Percentiles rank a stretch among this genome's conserved stretches.
Conservation (phyloP, 2,329 filamentous ascomycete species). For the Fusarium begoniae region DNA sequence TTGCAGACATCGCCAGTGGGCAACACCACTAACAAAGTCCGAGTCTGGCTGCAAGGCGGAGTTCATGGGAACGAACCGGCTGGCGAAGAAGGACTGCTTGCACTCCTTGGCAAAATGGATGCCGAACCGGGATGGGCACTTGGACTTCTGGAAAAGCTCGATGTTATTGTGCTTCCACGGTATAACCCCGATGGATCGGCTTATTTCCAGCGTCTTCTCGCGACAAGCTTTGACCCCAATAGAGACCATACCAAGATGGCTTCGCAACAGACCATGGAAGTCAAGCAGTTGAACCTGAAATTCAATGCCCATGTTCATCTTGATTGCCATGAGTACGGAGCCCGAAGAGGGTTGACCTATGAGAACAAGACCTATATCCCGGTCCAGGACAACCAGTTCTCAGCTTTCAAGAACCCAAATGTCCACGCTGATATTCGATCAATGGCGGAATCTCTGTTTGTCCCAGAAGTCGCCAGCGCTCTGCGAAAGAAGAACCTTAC, state of each 20-base stretch:
- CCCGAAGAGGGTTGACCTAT: background rate
- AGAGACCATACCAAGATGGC: conserved; percentile 47
- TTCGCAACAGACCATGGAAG: conserved; percentile 44
- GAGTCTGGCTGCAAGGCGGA: conserved; percentile 46
- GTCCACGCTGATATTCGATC: conserved; percentile 44
- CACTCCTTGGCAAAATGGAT: conserved; percentile 44
- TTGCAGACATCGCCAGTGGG: background rate
- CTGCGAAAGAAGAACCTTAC: conserved; percentile 38
- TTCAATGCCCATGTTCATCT: conserved; percentile 45
- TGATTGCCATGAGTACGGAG: conserved; percentile 47
- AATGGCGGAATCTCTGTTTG: conserved; percentile 42
- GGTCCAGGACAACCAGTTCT: conserved; percentile 43
- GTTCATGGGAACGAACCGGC: conserved; percentile 48
- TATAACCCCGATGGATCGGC: conserved; percentile 48
- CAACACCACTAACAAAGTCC: conserved; percentile 37
- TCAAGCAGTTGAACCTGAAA: conserved; percentile 42
- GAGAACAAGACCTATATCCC: conserved; percentile 35
- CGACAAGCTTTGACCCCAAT: conserved; percentile 46
- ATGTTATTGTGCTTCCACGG: conserved; percentile 44
- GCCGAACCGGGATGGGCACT: conserved; percentile 43
- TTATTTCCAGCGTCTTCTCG: conserved; percentile 46
- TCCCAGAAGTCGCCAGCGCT: conserved; percentile 36
- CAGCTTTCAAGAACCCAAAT: conserved; percentile 48
- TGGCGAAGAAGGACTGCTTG: conserved; percentile 44
- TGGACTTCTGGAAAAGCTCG: conserved; percentile 41